Conservation (phyloP, 495 filamentous ascomycete genomes). For the Daldinia caldariorum region DNA sequence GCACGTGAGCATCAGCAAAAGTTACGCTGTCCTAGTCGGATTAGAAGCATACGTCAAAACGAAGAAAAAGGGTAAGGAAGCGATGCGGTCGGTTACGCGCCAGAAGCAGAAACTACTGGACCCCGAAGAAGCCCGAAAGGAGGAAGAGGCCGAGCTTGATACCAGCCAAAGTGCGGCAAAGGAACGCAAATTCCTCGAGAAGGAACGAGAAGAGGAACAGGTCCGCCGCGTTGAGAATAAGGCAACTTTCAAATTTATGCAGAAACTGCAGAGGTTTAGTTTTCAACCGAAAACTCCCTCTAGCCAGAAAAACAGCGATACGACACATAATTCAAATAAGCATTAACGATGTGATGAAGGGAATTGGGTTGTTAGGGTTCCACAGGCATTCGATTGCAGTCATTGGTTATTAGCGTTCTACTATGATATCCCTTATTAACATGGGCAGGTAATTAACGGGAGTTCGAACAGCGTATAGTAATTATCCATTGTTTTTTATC, state of each 20-base stretch:
- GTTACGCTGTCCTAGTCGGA: conserved; percentile 82
- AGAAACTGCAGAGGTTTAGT: conserved; percentile 51
- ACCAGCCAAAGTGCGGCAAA: conserved; percentile 62
- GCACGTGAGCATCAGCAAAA: conserved; percentile 77
- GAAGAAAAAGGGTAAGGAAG: conserved; percentile 66
- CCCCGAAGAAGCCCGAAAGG: conserved; percentile 54
- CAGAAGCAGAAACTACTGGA: conserved; percentile 53
- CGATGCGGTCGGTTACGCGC: conserved; percentile 49
- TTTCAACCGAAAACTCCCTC: conserved; percentile 41
- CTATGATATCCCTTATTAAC: conserved; percentile 27
- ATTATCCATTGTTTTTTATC: background rate
- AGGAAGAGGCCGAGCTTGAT: conserved; percentile 56
- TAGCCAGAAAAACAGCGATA: conserved; percentile 30
- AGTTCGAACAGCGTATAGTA: background rate
- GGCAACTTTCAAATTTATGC: conserved; percentile 46
- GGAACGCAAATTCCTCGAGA: conserved; percentile 55
- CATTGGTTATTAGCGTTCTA: conserved; percentile 31
- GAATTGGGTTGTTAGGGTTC: background rate
- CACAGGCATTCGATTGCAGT: background rate
- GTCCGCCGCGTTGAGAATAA: conserved; percentile 52
- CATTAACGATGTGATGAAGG: conserved; percentile 19
- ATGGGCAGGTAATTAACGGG: background rate
- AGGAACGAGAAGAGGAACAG: conserved; percentile 49
- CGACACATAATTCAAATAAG: background rate
- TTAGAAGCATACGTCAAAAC: conserved; percentile 79